Evolutionary conservation across 1,139 yeast genomes (phyloP).

Genomic region (Saccharomyces hybrid): DNA sequence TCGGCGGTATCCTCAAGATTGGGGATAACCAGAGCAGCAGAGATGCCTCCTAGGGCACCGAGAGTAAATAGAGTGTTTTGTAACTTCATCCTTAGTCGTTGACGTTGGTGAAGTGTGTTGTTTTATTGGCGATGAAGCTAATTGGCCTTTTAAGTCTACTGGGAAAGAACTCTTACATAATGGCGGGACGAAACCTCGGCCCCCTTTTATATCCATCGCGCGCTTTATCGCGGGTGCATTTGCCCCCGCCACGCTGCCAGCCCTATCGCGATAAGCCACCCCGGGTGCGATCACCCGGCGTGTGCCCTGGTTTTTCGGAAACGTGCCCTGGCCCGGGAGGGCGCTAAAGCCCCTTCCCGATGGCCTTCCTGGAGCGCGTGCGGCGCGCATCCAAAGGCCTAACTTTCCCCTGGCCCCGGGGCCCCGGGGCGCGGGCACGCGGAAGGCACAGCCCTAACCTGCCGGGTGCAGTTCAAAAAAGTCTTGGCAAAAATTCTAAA

Average conservation of each 20-base stretch:
- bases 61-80: neutral
- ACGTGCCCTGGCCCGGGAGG: neutral
- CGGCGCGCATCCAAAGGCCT: neutral
- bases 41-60: neutral
- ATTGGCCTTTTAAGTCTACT: neutral
- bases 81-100: neutral
- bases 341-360: neutral
- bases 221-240: neutral
- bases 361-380: neutral
- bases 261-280: neutral
- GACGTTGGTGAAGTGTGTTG: neutral
- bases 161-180: neutral
- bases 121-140: conserved; percentile 1
- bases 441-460: neutral
- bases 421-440: neutral
- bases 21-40: neutral
- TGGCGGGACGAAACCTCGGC: neutral
- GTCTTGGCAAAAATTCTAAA: neutral
- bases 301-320: neutral
- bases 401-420: neutral
- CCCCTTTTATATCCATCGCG: conserved; percentile 1
- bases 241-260: neutral
- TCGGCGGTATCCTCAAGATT: neutral
- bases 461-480: neutral
- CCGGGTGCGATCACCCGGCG: neutral